These are phyloP conservation scores for Candida andamanensis DNA, from an alignment of 805 yeast genomes.

Conservation along the genomic window DNA sequence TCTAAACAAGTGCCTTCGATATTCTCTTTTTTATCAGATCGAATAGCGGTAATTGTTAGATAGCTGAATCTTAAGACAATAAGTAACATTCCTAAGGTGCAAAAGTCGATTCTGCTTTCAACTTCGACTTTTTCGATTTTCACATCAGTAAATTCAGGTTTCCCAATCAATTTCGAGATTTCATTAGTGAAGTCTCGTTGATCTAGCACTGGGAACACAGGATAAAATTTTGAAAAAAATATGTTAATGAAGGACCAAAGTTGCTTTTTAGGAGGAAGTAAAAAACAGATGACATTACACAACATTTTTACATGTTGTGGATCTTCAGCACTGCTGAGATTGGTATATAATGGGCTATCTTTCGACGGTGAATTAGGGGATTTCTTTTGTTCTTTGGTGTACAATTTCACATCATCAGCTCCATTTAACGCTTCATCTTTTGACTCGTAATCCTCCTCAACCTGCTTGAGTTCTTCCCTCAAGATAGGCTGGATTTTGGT, in stretches of 20 bases:
- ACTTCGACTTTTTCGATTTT: conserved; percentile 18
- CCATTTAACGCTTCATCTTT: no score
- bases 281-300: conserved; percentile 33
- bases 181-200: conserved; percentile 45
- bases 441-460: no score
- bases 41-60: conserved; percentile 10
- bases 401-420: no score
- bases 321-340: no score
- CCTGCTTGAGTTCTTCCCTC: no score
- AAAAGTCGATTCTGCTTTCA: conserved; percentile 28
- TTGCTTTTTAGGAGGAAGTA: conserved; percentile 49
- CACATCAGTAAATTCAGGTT: conserved; percentile 17
- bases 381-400: no score
- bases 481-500: no score
- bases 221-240: conserved; percentile 54
- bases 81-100: conserved; percentile 28
- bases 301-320: conserved; percentile 29
- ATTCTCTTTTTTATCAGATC: neutral
- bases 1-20: neutral
- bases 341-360: no score
- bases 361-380: no score
- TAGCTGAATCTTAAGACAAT: conserved; percentile 30
- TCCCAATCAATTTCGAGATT: conserved; percentile 43
- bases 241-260: conserved; percentile 53
- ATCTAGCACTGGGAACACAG: conserved; percentile 61